Base-by-base conservation (phyloP, 495 filamentous ascomycete genomes). In the Lasiosphaeria ovina region DNA sequence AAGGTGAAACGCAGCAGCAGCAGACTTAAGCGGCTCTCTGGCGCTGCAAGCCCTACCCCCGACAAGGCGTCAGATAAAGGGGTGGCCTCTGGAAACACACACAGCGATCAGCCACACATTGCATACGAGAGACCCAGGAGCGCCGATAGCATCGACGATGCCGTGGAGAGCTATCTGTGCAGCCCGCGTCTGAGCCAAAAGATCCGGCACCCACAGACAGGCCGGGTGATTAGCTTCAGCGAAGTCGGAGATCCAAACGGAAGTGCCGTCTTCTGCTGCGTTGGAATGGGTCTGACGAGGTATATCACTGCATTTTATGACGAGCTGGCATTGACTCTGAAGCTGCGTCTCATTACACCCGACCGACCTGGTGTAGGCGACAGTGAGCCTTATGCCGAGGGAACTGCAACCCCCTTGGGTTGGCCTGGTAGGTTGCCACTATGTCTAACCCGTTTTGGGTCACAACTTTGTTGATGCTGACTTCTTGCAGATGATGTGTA, bases 241-340 rank as follows among this genome's bases (percentile, higher is more conserved):
- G 95, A 99, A 74, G 94, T 99, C 17, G 94, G 94, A 24, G 91
- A 98, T 67, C 89, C 92, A 0, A 85, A 90, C 54, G 94, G 94
- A 9, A 92, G 88, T 68, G 93, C 92, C 7, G 91, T 99, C 31
- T 91, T 99, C 49, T 93, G 92, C 72, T 99, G 95, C 71, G 91
- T 99, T 9, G 94, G 94, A 35, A 99, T 99, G 94, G 94, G 94
- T 1, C 71, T 99, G 58, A 99, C 94, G 6, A 86, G 94, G 70
- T 98, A 96, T 70, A 87, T 99, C 55, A 97, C 90, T 63, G 92
- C 92, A 5, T 99, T 99, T 66, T 99, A 99, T 67, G 94, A 99
- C 72, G 93, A 99, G 69, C 80, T 99, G 60, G 94, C 95, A 14
- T 77, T 89, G 62, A 92, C 92, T 1, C 81, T 99, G 47, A 93